Conservation (phyloP, 2,329 filamentous ascomycete species). For the Cordyceps militaris region DNA sequence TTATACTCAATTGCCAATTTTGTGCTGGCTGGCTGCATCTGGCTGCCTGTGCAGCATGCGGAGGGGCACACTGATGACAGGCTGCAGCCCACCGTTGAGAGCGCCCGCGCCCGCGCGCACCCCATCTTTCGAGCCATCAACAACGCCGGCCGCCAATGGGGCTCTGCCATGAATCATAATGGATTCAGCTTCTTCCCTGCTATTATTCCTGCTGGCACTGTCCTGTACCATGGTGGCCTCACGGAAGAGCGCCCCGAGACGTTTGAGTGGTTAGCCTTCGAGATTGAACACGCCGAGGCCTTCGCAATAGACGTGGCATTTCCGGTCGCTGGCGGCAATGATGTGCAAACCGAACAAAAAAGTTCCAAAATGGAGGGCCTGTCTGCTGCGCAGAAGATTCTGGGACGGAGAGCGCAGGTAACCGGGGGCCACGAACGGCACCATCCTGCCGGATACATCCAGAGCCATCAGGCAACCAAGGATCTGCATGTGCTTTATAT, state of each 20-base stretch:
- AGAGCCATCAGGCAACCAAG: conserved; percentile 55
- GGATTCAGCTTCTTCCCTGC: conserved; percentile 66
- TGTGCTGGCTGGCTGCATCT: neutral
- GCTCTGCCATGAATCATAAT: conserved; percentile 65
- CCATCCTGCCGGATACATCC: conserved; percentile 47
- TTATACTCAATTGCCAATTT: neutral
- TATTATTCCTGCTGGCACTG: conserved; percentile 54
- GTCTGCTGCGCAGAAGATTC: neutral
- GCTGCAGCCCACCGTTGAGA: conserved; percentile 12
- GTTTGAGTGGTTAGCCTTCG: conserved; percentile 69
- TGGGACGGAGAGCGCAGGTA: neutral
- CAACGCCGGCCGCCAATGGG: conserved; percentile 67
- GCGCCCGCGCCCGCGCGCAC: conserved; percentile 46
- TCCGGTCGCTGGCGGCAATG: neutral
- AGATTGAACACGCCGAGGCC: conserved; percentile 62
- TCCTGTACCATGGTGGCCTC: conserved; percentile 59
- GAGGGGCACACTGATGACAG: neutral
- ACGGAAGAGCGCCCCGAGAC: conserved; percentile 39
- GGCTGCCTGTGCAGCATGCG: neutral
- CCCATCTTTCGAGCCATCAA: conserved; percentile 68
- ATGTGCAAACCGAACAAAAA: neutral
- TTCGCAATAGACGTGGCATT: conserved; percentile 41
- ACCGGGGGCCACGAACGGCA: conserved; percentile 10
- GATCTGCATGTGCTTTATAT: conserved; percentile 57
- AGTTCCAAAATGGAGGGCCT: neutral